Percentiles rank a stretch among this genome's conserved stretches.
Evolutionary conservation across 257 asterid genomes (phyloP).

Genomic region (Rehmannia glutinosa): DNA sequence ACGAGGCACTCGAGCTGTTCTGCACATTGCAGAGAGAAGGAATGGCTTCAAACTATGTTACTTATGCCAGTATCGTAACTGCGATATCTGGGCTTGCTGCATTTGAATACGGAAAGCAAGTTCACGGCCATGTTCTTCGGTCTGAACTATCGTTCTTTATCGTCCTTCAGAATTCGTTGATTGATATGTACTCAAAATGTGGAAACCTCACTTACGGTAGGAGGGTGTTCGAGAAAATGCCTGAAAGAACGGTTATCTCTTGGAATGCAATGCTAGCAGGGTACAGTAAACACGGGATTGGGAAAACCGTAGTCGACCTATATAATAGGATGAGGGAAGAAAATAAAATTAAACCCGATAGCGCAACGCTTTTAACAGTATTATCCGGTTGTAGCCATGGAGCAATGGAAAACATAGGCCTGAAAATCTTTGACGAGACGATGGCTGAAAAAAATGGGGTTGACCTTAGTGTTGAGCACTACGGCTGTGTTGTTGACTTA

Average conservation of each 20-base stretch:
- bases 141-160: slow-evolving; percentile 34
- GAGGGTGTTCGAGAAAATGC: slow-evolving; percentile 56
- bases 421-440: slow-evolving; percentile 51
- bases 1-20: slow-evolving; percentile 65
- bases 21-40: slow-evolving; percentile 52
- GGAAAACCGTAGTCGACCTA: slow-evolving; percentile 52
- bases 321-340: slow-evolving; percentile 56
- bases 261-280: slow-evolving; percentile 89
- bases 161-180: slow-evolving; percentile 69
- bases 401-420: slow-evolving; percentile 65
- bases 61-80: slow-evolving; percentile 60
- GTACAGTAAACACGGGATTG: slow-evolving; percentile 73
- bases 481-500: slow-evolving; percentile 85
- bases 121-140: slow-evolving; percentile 67
- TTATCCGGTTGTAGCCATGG: slow-evolving; percentile 92
- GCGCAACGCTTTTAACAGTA: slow-evolving; percentile 55
- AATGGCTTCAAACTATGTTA: slow-evolving; percentile 61
- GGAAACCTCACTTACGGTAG: slow-evolving; percentile 74
- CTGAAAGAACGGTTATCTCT: slow-evolving; percentile 58
- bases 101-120: slow-evolving; percentile 72
- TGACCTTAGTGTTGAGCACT: slow-evolving; percentile 67
- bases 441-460: slow-evolving; percentile 24
- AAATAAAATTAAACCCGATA: slow-evolving; percentile 39
- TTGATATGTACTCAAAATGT: slow-evolving; percentile 91
- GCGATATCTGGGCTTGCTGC: slow-evolving; percentile 88